Percentiles rank a stretch among this genome's conserved stretches.
These are phyloP conservation scores for Plasmodium yoelii DNA, from an alignment of 169 alveolate species.

Conservation along the genomic window DNA sequence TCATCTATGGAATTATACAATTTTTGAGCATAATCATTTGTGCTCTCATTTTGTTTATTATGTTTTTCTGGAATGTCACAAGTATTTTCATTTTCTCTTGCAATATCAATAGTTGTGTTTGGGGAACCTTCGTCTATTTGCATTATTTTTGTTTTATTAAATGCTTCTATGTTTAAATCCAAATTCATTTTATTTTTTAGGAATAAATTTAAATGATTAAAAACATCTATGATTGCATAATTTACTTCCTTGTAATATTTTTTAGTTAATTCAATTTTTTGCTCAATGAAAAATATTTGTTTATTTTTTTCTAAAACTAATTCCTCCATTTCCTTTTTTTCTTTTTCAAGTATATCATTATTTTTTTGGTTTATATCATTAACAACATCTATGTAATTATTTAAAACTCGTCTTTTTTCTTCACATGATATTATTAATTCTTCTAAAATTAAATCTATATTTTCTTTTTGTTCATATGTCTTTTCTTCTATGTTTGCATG, in stretches of 20 bases:
- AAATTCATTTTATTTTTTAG: slow-evolving; percentile 43
- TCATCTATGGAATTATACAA: slow-evolving; percentile 39
- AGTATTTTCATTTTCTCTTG: too few species aligned
- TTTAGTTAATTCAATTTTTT: slow-evolving; percentile 47
- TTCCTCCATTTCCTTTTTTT: slow-evolving; percentile 18
- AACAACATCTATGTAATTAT: slow-evolving; percentile 39
- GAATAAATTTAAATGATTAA: slow-evolving; percentile 35
- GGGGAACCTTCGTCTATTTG: too few species aligned
- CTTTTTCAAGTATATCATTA: slow-evolving; percentile 42
- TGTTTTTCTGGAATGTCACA: too few species aligned
- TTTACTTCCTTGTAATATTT: slow-evolving; percentile 25
- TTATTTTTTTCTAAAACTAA: slow-evolving; percentile 39
- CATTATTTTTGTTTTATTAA: too few species aligned
- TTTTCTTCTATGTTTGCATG: slow-evolving; percentile 33
- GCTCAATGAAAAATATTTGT: slow-evolving; percentile 22
- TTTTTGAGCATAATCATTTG: slow-evolving; percentile 3
- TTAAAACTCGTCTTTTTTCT: slow-evolving; percentile 40
- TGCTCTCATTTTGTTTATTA: too few species aligned
- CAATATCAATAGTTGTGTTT: too few species aligned
- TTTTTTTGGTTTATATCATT: slow-evolving; percentile 49
- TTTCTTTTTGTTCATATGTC: slow-evolving; percentile 40
- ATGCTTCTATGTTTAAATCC: slow-evolving; percentile 11
- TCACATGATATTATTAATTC: slow-evolving; percentile 45
- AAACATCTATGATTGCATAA: slow-evolving; percentile 14
- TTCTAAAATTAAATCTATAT: slow-evolving; percentile 37